Evolutionary conservation across 2,329 filamentous ascomycete genomes (phyloP).

Genomic region (Rasamsonia emersonii): DNA sequence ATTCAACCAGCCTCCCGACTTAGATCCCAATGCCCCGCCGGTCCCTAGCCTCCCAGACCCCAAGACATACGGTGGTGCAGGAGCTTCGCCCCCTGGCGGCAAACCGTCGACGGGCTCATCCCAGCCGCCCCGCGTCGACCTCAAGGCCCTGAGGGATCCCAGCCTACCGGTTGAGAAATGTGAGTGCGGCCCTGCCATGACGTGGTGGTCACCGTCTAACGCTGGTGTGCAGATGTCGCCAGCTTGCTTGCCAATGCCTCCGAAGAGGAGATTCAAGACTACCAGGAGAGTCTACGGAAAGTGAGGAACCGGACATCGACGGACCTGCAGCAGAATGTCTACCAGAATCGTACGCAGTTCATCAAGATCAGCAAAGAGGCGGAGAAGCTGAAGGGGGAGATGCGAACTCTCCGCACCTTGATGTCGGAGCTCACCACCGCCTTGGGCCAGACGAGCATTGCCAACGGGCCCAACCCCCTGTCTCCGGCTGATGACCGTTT

Average conservation of each 20-base stretch:
- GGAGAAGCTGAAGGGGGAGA: constrained; percentile 92
- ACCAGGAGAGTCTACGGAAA: constrained; percentile 65
- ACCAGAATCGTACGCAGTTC: constrained; percentile 95
- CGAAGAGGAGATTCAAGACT: constrained; percentile 77
- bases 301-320: constrained; percentile 69
- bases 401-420: constrained; percentile 79
- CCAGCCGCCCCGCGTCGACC: constrained; percentile 60
- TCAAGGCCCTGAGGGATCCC: constrained; percentile 70
- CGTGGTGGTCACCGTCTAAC: background rate
- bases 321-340: constrained; percentile 89
- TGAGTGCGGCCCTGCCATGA: constrained; percentile 30
- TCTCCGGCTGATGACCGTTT: constrained; percentile 44
- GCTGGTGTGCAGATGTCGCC: constrained; percentile 35
- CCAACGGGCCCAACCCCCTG: constrained; percentile 47
- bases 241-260: constrained; percentile 72
- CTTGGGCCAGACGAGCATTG: constrained; percentile 35
- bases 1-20: constrained; percentile 67
- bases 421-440: constrained; percentile 88
- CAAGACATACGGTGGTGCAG: constrained; percentile 49
- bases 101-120: constrained; percentile 46
- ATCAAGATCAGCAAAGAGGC: constrained; percentile 99
- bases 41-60: constrained; percentile 60
- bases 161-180: constrained; percentile 72
- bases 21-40: constrained; percentile 59
- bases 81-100: constrained; percentile 34